Evolutionary conservation across 164 flowering plant species (phyloP).

Genomic region (Piper longum): DNA sequence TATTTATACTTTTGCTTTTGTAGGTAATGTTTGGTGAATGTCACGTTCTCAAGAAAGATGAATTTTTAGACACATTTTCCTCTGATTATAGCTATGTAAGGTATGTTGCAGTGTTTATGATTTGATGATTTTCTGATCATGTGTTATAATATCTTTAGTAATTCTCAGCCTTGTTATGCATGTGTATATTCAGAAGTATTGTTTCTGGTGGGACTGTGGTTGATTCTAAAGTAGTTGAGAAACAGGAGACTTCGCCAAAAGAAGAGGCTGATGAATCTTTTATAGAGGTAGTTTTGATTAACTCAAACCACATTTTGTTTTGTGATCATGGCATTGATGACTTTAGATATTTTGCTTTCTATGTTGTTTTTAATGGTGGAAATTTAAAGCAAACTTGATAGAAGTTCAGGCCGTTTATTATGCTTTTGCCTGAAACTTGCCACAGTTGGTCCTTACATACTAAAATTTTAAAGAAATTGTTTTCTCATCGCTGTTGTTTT

Average conservation of each 20-base stretch:
- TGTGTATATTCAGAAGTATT: constrained; percentile 21
- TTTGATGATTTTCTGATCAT: background rate
- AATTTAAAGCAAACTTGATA: too few species aligned
- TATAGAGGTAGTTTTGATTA: constrained; percentile 23
- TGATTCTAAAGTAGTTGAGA: constrained; percentile 19
- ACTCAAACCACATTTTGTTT: background rate
- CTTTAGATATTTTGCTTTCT: background rate
- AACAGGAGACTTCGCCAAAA: constrained; percentile 10
- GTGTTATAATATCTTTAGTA: background rate
- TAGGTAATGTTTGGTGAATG: constrained; percentile 82
- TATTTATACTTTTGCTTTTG: constrained; percentile 3
- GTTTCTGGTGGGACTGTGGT: constrained; percentile 41
- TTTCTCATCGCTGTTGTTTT: background rate
- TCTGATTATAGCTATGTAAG: constrained; percentile 39
- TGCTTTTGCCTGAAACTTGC: too few species aligned
- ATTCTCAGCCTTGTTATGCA: background rate
- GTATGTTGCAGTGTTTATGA: constrained; percentile 17
- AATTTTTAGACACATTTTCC: constrained; percentile 66
- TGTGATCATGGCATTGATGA: background rate
- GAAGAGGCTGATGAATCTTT: constrained; percentile 16
- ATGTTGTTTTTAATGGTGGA: background rate
- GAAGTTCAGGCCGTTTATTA: background rate
- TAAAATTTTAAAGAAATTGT: too few species aligned
- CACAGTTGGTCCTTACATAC: background rate
- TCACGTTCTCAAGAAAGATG: constrained; percentile 56